These are phyloP conservation scores for Monosporozyma unispora DNA, from an alignment of 805 yeast genomes.

Conservation along the genomic window DNA sequence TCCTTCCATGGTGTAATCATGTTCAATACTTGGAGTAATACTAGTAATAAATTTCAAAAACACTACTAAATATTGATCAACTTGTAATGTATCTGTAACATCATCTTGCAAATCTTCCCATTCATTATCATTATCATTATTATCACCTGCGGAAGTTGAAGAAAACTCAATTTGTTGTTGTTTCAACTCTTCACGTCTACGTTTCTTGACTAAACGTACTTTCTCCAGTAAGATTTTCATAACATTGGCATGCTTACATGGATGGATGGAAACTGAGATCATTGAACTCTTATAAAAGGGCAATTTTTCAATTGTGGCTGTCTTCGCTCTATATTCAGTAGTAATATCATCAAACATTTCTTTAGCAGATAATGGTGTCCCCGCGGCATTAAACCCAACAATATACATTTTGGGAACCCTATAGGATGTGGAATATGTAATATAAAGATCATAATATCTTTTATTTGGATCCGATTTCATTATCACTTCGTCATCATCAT, in stretches of 20 bases:
- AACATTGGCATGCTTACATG: slow-evolving; percentile 90
- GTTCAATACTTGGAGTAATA: slow-evolving; percentile 95
- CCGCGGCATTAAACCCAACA: slow-evolving; percentile 76
- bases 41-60: slow-evolving; percentile 92
- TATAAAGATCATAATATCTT: slow-evolving; percentile 80
- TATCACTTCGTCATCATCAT: slow-evolving; percentile 35
- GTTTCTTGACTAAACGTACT: slow-evolving; percentile 46
- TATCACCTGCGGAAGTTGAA: slow-evolving; percentile 30
- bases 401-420: slow-evolving; percentile 92
- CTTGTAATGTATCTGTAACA: slow-evolving; percentile 50
- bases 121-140: slow-evolving; percentile 28
- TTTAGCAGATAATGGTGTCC: slow-evolving; percentile 76
- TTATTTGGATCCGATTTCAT: slow-evolving; percentile 31
- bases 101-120: slow-evolving; percentile 47
- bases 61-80: slow-evolving; percentile 82
- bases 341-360: slow-evolving; percentile 94
- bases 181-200: slow-evolving; percentile 36
- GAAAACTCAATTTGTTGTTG: slow-evolving; percentile 10
- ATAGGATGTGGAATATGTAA: slow-evolving; percentile 88
- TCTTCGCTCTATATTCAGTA: slow-evolving; percentile 85
- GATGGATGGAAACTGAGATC: slow-evolving; percentile 78
- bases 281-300: slow-evolving; percentile 69
- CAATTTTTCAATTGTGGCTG: slow-evolving; percentile 89
- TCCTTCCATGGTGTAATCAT: slow-evolving; percentile 98
- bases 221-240: slow-evolving; percentile 80